Evolutionary conservation across 1,139 yeast species (phyloP).

Genomic region (Blastobotrys apis): DNA sequence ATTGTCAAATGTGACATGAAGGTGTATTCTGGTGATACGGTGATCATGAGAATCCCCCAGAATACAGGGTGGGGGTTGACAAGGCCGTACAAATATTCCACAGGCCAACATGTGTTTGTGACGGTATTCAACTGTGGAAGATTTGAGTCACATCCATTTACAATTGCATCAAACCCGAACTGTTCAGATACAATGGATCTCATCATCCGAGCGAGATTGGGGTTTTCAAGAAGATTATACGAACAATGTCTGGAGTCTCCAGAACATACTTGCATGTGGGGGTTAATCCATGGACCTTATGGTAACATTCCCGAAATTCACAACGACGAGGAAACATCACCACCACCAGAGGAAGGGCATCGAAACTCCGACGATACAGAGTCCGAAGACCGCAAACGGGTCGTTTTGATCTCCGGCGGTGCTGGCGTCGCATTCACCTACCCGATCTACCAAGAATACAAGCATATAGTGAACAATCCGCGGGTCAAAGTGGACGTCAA

Average conservation of each 20-base stretch:
- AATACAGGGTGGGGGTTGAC: conserved; percentile 17
- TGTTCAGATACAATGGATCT: conserved; percentile 23
- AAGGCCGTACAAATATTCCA: conserved; percentile 22
- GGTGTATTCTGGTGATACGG: conserved; percentile 26
- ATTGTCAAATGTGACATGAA: conserved; percentile 21
- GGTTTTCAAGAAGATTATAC: conserved; percentile 25
- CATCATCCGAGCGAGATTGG: conserved; percentile 28
- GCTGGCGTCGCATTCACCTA: conserved; percentile 32
- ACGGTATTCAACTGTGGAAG: conserved; percentile 25
- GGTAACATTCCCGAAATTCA: conserved; percentile 16
- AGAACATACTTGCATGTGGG: conserved; percentile 17
- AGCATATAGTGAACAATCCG: conserved; percentile 11
- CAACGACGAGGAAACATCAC: neutral
- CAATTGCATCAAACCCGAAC: conserved; percentile 24
- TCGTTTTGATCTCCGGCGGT: conserved; percentile 30
- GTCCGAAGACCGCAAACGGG: conserved; percentile 10
- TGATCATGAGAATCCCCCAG: conserved; percentile 24
- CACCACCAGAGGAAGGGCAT: no score
- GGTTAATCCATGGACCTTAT: conserved; percentile 31
- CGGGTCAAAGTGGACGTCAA: conserved; percentile 16
- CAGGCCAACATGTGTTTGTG: conserved; percentile 30
- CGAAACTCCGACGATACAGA: no score
- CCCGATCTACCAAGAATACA: conserved; percentile 27
- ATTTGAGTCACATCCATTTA: conserved; percentile 19
- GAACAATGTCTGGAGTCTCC: conserved; percentile 12